A percentile compares a stretch with the other conserved stretches of the same genome.
These are phyloP conservation scores for Nicotiana otophora DNA, from an alignment of 257 asterid genomes.

Conservation along the genomic window DNA sequence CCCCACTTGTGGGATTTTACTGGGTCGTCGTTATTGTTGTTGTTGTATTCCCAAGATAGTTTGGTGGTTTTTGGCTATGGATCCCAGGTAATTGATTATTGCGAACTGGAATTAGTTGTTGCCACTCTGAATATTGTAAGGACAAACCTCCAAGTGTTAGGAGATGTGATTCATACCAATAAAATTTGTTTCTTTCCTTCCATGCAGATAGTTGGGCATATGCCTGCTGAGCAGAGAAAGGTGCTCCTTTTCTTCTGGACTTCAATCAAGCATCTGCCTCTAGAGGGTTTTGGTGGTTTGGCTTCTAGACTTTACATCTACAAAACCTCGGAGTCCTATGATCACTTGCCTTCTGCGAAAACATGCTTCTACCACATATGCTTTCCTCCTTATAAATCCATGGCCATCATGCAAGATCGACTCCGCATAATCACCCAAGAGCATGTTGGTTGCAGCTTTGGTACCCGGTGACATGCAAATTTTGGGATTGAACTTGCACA, in stretches of 20 bases:
- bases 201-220: constrained; percentile 47
- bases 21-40: too few relatives aligned
- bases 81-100: neutral
- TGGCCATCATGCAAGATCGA: constrained; percentile 40
- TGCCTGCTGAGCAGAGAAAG: constrained; percentile 74
- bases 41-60: neutral
- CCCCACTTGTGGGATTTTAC: too few relatives aligned
- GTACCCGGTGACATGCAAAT: constrained; percentile 49
- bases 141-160: neutral
- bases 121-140: neutral
- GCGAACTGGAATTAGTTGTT: neutral
- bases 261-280: constrained; percentile 69
- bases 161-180: neutral
- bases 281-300: constrained; percentile 78
- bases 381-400: constrained; percentile 61
- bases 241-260: constrained; percentile 93
- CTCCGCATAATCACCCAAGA: constrained; percentile 60
- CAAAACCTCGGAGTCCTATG: constrained; percentile 34
- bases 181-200: neutral
- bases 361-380: constrained; percentile 85
- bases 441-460: constrained; percentile 87
- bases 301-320: constrained; percentile 61
- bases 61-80: neutral
- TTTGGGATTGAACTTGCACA: constrained; percentile 34
- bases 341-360: constrained; percentile 77